Conservation (phyloP, 2,329 filamentous ascomycete species). For the Fusarium poae region DNA sequence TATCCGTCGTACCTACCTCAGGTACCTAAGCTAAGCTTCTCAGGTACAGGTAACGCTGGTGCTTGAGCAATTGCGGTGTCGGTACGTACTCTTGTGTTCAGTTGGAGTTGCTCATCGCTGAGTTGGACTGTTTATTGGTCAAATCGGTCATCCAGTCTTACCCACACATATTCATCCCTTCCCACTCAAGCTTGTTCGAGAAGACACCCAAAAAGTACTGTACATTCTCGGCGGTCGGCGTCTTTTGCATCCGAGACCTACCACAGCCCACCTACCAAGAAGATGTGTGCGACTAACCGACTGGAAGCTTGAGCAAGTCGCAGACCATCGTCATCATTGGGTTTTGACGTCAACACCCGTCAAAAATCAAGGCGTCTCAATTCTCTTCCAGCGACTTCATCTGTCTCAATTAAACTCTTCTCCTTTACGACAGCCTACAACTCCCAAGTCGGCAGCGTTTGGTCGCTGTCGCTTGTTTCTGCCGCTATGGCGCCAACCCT, state of each 20-base stretch:
- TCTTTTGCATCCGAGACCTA: constrained; percentile 39
- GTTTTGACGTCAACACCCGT: constrained; percentile 47
- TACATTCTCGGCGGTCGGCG: constrained; percentile 40
- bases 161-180: constrained; percentile 2
- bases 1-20: constrained; percentile 3
- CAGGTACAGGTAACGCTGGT: constrained; percentile 22
- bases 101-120: constrained; percentile 1
- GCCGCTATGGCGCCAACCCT: constrained; percentile 53
- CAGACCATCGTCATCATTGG: constrained; percentile 44
- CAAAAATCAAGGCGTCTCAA: constrained; percentile 27
- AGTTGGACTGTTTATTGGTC: constrained; percentile 26
- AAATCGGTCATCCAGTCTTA: background rate
- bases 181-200: background rate
- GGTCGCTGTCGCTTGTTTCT: constrained; percentile 30
- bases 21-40: constrained; percentile 7
- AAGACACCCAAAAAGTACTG: constrained; percentile 1
- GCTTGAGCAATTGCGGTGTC: constrained; percentile 39
- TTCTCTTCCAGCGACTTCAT: constrained; percentile 19
- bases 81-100: constrained; percentile 33
- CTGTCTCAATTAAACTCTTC: constrained; percentile 12
- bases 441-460: constrained; percentile 29
- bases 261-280: constrained; percentile 14
- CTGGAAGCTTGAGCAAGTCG: constrained; percentile 37
- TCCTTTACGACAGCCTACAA: constrained; percentile 15
- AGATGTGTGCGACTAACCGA: constrained; percentile 42